Base-by-base conservation (phyloP, 2,329 filamentous ascomycete genomes). In the Fusarium abutilonis region DNA sequence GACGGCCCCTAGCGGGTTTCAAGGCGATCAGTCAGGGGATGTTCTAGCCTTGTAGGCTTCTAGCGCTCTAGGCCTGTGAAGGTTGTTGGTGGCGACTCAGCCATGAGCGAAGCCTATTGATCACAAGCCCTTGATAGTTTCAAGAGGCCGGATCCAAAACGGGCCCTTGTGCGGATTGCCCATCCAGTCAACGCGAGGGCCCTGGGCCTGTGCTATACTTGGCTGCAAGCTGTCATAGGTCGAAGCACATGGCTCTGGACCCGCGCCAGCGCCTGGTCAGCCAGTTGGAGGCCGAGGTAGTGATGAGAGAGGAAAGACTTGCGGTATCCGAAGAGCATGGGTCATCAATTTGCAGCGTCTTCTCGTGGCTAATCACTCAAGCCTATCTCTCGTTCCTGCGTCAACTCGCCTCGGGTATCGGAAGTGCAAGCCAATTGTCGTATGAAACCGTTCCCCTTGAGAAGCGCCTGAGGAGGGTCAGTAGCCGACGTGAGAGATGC, bases 91-190 rank as follows among this genome's bases (percentile, higher is more conserved):
- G 62, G 62, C 62, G 39, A 65, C 19, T 45, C 43, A 42, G 39
- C 21, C 19, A 34, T 31, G 31, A 45, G 49, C 40, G 35, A 51
- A 60, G 49, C 42, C 39, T 52, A 64, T 64, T 64, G 61, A 49
- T 46, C 48, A 26, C 56, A 32, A 29, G 42, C 31, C 53, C 38
- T 58, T 56, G 59, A 38, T 21, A 17, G 63, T 65, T 65, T 65
- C 63, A 66, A 60, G 36, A 41, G 29, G 63, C 38, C 47, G 63
- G 53, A 56, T 65, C 54, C 50, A 66, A 65, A 65, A 66, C 63
- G 53, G 54, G 39, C 15, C 48, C 28, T 65, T 11, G 44, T 47
- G 56, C 49, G 50, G 47, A 47, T 49, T 56, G 31, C 52, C 63
- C 62, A 40, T 66, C 63, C 63, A 66, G 31, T 65, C 45, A 66